Percentiles rank a stretch among this genome's conserved stretches.
These are phyloP conservation scores for Rhodotorula sp. DNA, from an alignment of 1,284 basidiomycete species.

Conservation along the genomic window DNA sequence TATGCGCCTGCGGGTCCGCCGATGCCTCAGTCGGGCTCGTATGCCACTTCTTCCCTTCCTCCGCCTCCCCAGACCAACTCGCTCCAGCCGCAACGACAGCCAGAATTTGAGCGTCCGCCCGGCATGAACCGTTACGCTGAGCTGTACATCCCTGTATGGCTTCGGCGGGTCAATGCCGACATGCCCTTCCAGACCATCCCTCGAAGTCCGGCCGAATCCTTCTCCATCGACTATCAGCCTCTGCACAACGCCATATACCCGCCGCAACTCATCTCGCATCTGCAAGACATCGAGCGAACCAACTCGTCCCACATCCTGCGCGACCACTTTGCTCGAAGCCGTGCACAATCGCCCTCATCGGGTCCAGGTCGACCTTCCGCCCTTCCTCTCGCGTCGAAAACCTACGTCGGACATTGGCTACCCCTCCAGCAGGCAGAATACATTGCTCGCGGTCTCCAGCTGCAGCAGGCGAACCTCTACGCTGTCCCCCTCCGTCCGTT, in stretches of 20 bases:
- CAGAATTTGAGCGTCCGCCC: neutral
- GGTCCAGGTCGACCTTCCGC: neutral
- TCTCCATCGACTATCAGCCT: conserved; percentile 18
- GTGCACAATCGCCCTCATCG: neutral
- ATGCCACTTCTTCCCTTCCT: neutral
- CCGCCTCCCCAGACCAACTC: conserved; percentile 3
- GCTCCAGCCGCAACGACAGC: neutral
- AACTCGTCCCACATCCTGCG: neutral
- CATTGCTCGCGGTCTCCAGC: conserved; percentile 12
- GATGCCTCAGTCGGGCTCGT: neutral
- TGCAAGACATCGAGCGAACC: conserved; percentile 2
- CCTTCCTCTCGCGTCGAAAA: conserved; percentile 8
- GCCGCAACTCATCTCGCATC: neutral
- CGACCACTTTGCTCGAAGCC: neutral
- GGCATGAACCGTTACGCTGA: conserved; percentile 29
- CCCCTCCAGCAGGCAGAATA: conserved; percentile 26
- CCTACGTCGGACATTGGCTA: conserved; percentile 21
- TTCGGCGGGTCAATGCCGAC: conserved; percentile 26
- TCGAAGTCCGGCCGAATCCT: neutral
- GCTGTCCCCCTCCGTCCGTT: conserved; percentile 10
- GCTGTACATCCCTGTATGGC: conserved; percentile 33
- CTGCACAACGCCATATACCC: conserved; percentile 25
- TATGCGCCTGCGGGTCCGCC: neutral
- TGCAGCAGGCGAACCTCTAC: conserved; percentile 21
- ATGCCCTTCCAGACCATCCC: conserved; percentile 12